Conservation (phyloP, 306 rosid genomes). For the Betula pendula region DNA sequence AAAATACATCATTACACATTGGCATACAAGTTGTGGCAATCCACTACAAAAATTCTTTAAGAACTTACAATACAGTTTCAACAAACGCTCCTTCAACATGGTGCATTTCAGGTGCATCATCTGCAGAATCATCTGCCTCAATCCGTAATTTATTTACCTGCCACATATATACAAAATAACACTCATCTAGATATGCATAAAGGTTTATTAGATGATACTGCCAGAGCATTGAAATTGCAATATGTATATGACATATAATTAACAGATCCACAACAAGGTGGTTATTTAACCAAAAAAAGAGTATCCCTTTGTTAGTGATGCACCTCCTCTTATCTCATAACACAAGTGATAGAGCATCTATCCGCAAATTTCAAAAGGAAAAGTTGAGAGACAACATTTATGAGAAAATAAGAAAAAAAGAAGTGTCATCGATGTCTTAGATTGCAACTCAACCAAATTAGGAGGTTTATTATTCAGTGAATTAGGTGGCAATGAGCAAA, state of each 20-base stretch:
- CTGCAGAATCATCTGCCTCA: conserved; percentile 61
- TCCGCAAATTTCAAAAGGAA: background rate
- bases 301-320: background rate
- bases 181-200: conserved; percentile 15
- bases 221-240: conserved; percentile 2
- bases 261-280: background rate
- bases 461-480: too few relatives aligned
- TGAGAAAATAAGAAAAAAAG: too few relatives aligned
- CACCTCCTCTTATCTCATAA: background rate
- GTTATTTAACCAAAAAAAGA: background rate
- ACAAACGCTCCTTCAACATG: conserved; percentile 94
- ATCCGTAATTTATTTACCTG: conserved; percentile 76
- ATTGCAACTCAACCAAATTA: too few relatives aligned
- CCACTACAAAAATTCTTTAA: conserved; percentile 2
- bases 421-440: too few relatives aligned
- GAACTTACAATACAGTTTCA: conserved; percentile 83
- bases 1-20: conserved; percentile 14
- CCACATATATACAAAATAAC: conserved; percentile 17
- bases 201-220: background rate
- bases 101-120: conserved; percentile 69
- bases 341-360: background rate
- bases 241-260: background rate
- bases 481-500: too few relatives aligned
- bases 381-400: background rate
- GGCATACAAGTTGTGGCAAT: conserved; percentile 3